These are phyloP conservation scores for Groenewaldozyma tartarivorans DNA, from an alignment of 805 yeast species.

Conservation along the genomic window DNA sequence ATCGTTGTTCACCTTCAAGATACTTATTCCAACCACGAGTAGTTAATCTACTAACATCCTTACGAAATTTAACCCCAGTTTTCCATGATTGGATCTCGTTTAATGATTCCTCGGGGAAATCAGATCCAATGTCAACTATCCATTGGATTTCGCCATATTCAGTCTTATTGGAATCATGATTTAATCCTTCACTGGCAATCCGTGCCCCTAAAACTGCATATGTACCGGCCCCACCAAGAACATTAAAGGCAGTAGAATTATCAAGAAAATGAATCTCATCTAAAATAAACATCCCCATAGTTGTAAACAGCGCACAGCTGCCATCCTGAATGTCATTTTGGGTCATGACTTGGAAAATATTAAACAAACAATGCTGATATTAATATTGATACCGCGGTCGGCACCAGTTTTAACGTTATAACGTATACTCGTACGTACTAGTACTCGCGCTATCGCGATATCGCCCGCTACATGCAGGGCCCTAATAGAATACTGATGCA, in stretches of 20 bases:
- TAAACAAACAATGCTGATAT: no score
- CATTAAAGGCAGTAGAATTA: constrained; percentile 32
- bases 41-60: constrained; percentile 45
- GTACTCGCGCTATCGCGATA: no score
- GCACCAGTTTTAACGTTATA: no score
- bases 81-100: constrained; percentile 48
- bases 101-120: constrained; percentile 49
- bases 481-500: no score
- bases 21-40: constrained; percentile 79
- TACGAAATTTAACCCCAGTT: constrained; percentile 48
- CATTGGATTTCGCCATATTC: constrained; percentile 38
- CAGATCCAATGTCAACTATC: constrained; percentile 71
- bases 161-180: neutral
- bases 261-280: constrained; percentile 62
- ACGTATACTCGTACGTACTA: no score
- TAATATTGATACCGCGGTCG: no score
- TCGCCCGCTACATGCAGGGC: no score
- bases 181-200: constrained; percentile 29
- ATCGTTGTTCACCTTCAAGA: constrained; percentile 48
- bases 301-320: constrained; percentile 7
- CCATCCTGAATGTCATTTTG: no score
- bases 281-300: constrained; percentile 78
- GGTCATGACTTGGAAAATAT: no score
- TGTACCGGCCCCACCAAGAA: constrained; percentile 88
- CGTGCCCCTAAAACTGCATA: constrained; percentile 71